Evolutionary conservation across 2,329 filamentous ascomycete species (phyloP).

Genomic region (Talaromyces sp.): DNA sequence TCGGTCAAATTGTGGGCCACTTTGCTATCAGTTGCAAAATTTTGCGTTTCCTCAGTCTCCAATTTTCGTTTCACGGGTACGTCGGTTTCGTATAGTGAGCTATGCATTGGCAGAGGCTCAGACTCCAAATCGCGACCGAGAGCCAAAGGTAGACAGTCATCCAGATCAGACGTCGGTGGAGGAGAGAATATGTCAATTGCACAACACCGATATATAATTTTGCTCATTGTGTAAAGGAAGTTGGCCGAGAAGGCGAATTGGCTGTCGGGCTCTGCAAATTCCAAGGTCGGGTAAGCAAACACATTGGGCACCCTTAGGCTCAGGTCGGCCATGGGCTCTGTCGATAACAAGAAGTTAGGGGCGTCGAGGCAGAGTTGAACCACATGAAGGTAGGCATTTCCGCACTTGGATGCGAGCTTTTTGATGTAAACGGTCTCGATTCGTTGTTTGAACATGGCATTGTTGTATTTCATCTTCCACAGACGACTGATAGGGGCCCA

Average conservation of each 20-base stretch:
- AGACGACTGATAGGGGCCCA: constrained; percentile 58
- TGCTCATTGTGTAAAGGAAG: constrained; percentile 38
- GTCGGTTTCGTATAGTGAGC: constrained; percentile 14
- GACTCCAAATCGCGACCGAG: constrained; percentile 30
- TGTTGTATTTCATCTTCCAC: constrained; percentile 61
- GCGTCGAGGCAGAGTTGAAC: constrained; percentile 58
- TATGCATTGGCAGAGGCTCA: constrained; percentile 3
- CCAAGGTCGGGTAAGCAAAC: constrained; percentile 38
- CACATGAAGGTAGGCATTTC: constrained; percentile 57
- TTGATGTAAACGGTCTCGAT: constrained; percentile 60
- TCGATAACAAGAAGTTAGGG: constrained; percentile 45
- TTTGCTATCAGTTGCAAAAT: constrained; percentile 13
- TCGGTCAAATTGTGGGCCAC: constrained; percentile 18
- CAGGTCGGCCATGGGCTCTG: constrained; percentile 37
- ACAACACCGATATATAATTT: constrained; percentile 38
- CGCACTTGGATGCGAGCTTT: constrained; percentile 58
- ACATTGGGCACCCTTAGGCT: constrained; percentile 35
- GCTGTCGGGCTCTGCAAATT: constrained; percentile 34
- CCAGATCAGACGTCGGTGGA: constrained; percentile 34
- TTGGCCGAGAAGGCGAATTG: constrained; percentile 41
- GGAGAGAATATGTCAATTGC: constrained; percentile 37
- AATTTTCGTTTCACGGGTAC: constrained; percentile 8
- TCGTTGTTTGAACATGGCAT: constrained; percentile 57
- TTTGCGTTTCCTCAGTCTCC: constrained; percentile 11
- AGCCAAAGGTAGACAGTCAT: constrained; percentile 37